These are phyloP conservation scores for Cladosporium colombiae DNA, from an alignment of 2,329 filamentous ascomycete species.

Conservation along the genomic window DNA sequence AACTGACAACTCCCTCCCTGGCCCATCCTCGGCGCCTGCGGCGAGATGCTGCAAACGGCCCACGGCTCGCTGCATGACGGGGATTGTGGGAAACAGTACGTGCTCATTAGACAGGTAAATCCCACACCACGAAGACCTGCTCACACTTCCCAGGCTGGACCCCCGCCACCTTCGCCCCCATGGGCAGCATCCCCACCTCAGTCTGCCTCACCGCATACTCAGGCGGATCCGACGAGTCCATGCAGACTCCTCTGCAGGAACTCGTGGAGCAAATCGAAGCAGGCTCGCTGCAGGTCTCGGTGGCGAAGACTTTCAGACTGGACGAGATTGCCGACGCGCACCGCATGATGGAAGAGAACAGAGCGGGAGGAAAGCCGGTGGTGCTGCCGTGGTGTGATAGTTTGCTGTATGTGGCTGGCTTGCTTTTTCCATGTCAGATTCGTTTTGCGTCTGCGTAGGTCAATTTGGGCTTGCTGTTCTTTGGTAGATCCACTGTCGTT, in stretches of 20 bases:
- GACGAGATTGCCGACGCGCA: slow-evolving; percentile 52
- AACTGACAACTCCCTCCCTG: slow-evolving; percentile 43
- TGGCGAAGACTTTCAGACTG: slow-evolving; percentile 47
- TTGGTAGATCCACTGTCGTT: background rate
- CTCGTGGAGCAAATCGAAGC: slow-evolving; percentile 42
- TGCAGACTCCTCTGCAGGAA: slow-evolving; percentile 44
- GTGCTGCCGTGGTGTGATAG: slow-evolving; percentile 33
- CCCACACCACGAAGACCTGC: background rate
- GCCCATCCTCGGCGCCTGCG: slow-evolving; percentile 49
- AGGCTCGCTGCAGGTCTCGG: slow-evolving; percentile 43
- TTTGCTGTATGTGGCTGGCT: slow-evolving; percentile 20
- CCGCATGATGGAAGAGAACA: slow-evolving; percentile 47
- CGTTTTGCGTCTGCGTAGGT: background rate
- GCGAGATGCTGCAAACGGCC: slow-evolving; percentile 55
- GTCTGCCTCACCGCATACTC: slow-evolving; percentile 46
- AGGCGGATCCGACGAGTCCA: slow-evolving; percentile 44
- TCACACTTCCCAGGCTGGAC: slow-evolving; percentile 35
- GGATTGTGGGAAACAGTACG: slow-evolving; percentile 45
- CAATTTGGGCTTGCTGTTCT: background rate
- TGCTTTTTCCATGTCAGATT: background rate
- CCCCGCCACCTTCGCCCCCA: slow-evolving; percentile 44
- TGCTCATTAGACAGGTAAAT: background rate
- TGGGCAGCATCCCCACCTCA: slow-evolving; percentile 45
- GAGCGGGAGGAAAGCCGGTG: slow-evolving; percentile 49
- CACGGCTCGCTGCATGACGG: slow-evolving; percentile 51